phyloP scores from a whole-genome alignment of 345 rosid genomes.

The Barbarea vulgaris region DNA sequence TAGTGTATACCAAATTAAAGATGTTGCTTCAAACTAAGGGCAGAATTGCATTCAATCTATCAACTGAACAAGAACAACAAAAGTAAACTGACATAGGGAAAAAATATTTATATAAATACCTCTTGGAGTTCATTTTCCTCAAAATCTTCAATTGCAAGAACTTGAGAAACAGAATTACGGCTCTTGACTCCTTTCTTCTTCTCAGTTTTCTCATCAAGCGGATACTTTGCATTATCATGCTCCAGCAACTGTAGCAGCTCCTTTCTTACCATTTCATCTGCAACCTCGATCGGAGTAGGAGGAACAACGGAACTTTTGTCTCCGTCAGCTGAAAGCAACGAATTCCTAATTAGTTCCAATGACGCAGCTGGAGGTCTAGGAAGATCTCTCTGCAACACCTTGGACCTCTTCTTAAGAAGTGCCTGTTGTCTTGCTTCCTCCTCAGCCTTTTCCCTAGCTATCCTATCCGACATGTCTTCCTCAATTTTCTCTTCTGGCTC shows the following conservation, averaged over 20 bases:
- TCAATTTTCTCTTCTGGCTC: constrained; percentile 93
- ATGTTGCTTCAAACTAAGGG: constrained; percentile 18
- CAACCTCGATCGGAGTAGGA: constrained; percentile 81
- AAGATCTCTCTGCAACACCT: constrained; percentile 95
- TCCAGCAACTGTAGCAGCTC: constrained; percentile 80
- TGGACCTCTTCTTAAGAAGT: constrained; percentile 90
- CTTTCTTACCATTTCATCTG: constrained; percentile 84
- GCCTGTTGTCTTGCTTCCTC: constrained; percentile 91
- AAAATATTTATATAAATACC: constrained; percentile 45
- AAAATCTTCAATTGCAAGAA: constrained; percentile 73
- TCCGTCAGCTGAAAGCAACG: constrained; percentile 76
- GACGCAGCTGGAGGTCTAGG: constrained; percentile 96
- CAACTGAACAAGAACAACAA: neutral
- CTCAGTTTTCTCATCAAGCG: constrained; percentile 83
- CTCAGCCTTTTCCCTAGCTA: constrained; percentile 87
- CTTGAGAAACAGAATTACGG: constrained; percentile 52
- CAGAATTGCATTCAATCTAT: neutral
- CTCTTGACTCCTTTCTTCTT: constrained; percentile 81
- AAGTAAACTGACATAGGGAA: constrained; percentile 2
- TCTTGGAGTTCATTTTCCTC: constrained; percentile 81
- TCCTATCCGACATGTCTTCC: constrained; percentile 97
- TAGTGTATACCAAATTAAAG: neutral
- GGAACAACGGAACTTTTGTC: constrained; percentile 96
- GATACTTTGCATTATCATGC: constrained; percentile 98
- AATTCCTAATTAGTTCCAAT: constrained; percentile 77